Conservation (phyloP, 2,329 filamentous ascomycete species). For the Neonectria faginata region DNA sequence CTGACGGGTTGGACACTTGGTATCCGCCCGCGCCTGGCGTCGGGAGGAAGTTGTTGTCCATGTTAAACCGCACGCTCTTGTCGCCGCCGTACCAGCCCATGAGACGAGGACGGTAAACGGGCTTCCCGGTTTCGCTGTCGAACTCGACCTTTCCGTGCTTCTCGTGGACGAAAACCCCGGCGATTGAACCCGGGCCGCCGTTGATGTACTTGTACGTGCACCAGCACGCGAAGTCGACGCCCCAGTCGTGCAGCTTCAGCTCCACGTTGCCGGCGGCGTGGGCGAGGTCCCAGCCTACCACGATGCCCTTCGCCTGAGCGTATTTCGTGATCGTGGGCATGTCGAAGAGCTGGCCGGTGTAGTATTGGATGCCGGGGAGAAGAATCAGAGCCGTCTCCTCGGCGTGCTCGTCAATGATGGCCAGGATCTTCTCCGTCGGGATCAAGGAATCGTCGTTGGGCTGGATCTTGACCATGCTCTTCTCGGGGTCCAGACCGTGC, state of each 20-base stretch:
- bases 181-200: slow-evolving; percentile 84
- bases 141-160: slow-evolving; percentile 70
- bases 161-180: slow-evolving; percentile 83
- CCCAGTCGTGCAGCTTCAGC: slow-evolving; percentile 84
- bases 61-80: slow-evolving; percentile 80
- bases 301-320: slow-evolving; percentile 76
- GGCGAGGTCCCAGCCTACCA: slow-evolving; percentile 89
- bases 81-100: slow-evolving; percentile 90
- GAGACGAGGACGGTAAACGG: slow-evolving; percentile 72
- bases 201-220: slow-evolving; percentile 97
- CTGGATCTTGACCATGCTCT: slow-evolving; percentile 80
- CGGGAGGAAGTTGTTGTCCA: slow-evolving; percentile 84
- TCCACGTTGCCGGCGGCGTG: slow-evolving; percentile 89
- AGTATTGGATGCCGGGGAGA: slow-evolving; percentile 90
- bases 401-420: slow-evolving; percentile 79
- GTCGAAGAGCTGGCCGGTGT: slow-evolving; percentile 89
- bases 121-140: slow-evolving; percentile 50
- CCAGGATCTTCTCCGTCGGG: slow-evolving; percentile 76
- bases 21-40: slow-evolving; percentile 83
- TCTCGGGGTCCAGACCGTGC: slow-evolving; percentile 74
- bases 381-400: slow-evolving; percentile 79
- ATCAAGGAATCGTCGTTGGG: slow-evolving; percentile 72
- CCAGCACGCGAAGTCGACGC: slow-evolving; percentile 92
- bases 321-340: slow-evolving; percentile 82
- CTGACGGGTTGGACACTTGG: slow-evolving; percentile 86